phyloP scores from a whole-genome alignment of 495 filamentous ascomycete genomes.

The Cudoniella acicularis region DNA sequence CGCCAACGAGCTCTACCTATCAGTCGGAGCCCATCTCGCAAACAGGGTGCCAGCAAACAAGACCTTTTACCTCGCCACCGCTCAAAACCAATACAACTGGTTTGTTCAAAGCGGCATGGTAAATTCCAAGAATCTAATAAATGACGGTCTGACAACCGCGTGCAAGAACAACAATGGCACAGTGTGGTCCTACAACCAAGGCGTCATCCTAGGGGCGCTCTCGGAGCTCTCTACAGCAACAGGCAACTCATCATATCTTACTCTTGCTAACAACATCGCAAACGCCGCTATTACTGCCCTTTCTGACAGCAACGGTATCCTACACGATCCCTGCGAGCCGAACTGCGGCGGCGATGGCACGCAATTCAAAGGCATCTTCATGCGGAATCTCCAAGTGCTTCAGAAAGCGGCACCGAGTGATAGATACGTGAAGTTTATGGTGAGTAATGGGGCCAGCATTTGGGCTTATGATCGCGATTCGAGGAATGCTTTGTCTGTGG shows the following conservation, averaged over 20 bases:
- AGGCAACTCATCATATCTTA: conserved; percentile 38
- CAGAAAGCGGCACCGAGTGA: conserved; percentile 48
- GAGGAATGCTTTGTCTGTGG: conserved; percentile 47
- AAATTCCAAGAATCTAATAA: conserved; percentile 60
- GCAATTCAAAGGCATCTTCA: conserved; percentile 80
- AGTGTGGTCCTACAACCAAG: conserved; percentile 79
- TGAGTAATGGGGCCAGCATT: conserved; percentile 60
- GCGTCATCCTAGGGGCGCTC: conserved; percentile 68
- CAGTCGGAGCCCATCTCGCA: conserved; percentile 67
- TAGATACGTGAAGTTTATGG: conserved; percentile 50
- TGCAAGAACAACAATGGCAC: conserved; percentile 64
- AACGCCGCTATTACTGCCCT: conserved; percentile 55
- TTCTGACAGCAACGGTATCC: conserved; percentile 53
- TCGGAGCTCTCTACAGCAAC: conserved; percentile 58
- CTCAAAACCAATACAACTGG: conserved; percentile 61
- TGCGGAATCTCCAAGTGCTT: conserved; percentile 62
- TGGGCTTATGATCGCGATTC: conserved; percentile 58
- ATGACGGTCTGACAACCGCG: conserved; percentile 60
- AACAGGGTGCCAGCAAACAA: conserved; percentile 48
- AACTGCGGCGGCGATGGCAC: conserved; percentile 56
- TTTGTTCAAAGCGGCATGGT: conserved; percentile 64
- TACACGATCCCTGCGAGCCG: conserved; percentile 65
- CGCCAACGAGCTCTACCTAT: conserved; percentile 71
- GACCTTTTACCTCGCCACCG: conserved; percentile 55
- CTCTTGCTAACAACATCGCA: conserved; percentile 60